These are phyloP conservation scores for Verbascum thapsus DNA, from an alignment of 257 asterid genomes.

Conservation along the genomic window DNA sequence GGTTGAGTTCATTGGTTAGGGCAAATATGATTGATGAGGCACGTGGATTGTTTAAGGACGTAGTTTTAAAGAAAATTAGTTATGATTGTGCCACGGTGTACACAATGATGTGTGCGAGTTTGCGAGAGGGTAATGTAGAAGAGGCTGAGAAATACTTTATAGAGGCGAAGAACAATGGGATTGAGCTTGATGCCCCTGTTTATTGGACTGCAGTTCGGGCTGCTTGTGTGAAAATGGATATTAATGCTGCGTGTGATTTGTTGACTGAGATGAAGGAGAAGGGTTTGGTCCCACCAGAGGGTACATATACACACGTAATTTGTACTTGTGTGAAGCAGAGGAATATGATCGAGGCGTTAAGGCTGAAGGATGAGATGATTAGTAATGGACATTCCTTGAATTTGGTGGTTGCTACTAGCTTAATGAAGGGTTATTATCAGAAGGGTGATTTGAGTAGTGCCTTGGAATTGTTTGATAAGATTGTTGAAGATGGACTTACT, in stretches of 20 bases:
- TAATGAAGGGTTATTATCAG: slow-evolving; percentile 82
- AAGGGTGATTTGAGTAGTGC: slow-evolving; percentile 60
- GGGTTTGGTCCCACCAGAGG: slow-evolving; percentile 73
- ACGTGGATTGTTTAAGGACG: slow-evolving; percentile 42
- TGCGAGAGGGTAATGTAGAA: slow-evolving; percentile 56
- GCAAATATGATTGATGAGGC: slow-evolving; percentile 50
- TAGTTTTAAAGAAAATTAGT: slow-evolving; percentile 36
- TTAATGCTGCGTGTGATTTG: slow-evolving; percentile 45
- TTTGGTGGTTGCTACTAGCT: slow-evolving; percentile 72
- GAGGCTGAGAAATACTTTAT: slow-evolving; percentile 57
- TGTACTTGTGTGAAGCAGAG: slow-evolving; percentile 61
- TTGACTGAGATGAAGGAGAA: slow-evolving; percentile 68
- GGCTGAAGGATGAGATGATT: slow-evolving; percentile 76
- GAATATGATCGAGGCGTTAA: slow-evolving; percentile 65
- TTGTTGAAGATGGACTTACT: slow-evolving; percentile 51
- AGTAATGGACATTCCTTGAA: slow-evolving; percentile 57
- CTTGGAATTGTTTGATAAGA: slow-evolving; percentile 56
- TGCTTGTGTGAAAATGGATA: slow-evolving; percentile 54
- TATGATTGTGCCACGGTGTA: slow-evolving; percentile 59
- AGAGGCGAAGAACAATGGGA: slow-evolving; percentile 53
- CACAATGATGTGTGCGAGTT: slow-evolving; percentile 62
- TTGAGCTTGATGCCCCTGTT: slow-evolving; percentile 46
- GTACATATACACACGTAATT: slow-evolving; percentile 53
- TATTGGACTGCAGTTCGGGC: slow-evolving; percentile 57
- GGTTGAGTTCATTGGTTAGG: slow-evolving; percentile 52